A percentile compares a stretch with the other conserved stretches of the same genome.
Evolutionary conservation across 768 basidiomycete species (phyloP).

Genomic region (Tricholoma furcatifolium): DNA sequence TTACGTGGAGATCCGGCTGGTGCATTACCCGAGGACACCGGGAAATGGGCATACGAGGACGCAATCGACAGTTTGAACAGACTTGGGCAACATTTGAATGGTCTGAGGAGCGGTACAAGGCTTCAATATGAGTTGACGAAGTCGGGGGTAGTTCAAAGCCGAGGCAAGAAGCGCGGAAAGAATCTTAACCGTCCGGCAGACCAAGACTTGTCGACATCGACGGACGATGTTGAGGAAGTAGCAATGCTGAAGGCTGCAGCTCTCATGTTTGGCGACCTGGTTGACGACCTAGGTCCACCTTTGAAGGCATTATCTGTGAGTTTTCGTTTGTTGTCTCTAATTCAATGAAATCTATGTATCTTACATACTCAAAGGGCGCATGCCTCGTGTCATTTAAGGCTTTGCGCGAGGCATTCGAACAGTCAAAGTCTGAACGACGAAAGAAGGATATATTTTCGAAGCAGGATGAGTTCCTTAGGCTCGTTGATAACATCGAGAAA

Average conservation of each 20-base stretch:
- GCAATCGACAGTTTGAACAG: constrained; percentile 85
- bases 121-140: constrained; percentile 82
- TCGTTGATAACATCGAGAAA: constrained; percentile 64
- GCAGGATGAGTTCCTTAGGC: constrained; percentile 60
- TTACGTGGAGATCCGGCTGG: constrained; percentile 28
- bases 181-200: constrained; percentile 11
- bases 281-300: constrained; percentile 80
- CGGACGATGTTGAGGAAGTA: constrained; percentile 31
- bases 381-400: constrained; percentile 60
- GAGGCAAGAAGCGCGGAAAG: constrained; percentile 19
- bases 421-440: constrained; percentile 32
- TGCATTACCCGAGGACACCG: constrained; percentile 27
- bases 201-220: constrained; percentile 8
- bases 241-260: constrained; percentile 62
- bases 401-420: constrained; percentile 65
- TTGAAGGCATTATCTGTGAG: constrained; percentile 71
- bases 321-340: not conserved
- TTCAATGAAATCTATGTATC: no score
- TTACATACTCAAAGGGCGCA: constrained; percentile 41
- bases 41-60: constrained; percentile 72
- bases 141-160: constrained; percentile 38
- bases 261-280: constrained; percentile 72
- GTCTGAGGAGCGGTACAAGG: constrained; percentile 79
- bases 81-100: constrained; percentile 92
- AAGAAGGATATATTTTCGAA: constrained; percentile 33